Evolutionary conservation across 2,329 filamentous ascomycete species (phyloP), one percentile per base, ranked within the genome.

Genomic region (Penicillium oxalicum): DNA sequence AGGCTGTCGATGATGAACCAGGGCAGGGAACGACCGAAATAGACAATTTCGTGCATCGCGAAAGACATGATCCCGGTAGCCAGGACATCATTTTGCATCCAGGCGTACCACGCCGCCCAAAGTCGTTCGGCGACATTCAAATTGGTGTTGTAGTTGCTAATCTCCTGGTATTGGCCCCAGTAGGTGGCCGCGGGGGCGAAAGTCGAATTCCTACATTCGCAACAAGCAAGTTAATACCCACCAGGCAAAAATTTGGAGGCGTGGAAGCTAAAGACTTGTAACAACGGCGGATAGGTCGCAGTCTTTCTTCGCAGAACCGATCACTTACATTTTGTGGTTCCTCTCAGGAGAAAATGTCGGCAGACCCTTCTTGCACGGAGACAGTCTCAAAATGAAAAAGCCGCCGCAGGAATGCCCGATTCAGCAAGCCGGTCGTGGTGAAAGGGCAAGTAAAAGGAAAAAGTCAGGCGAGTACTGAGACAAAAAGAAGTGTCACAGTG

Each of bases 51-150:
- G 77, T 98, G 93, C 82, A 97, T 88, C 59, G 86, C 73, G 70
- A 98, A 98, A 63, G 90, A 95, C 87, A 97, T 86, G 75, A 98
- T 93, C 52, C 93, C 93, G 3, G 93, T 98, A 51, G 93, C 93
- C 54, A 98, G 83, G 47, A 87, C 85, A 74, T 98, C 93, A 70
- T 98, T 98, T 70, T 95, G 88, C 86, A 97, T 95, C 80, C 84
- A 98, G 12, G 91, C 81, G 70, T 98, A 98, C 91, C 90, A 97
- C 36, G 90, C 84, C 72, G 88, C 86, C 93, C 93, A 98, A 58
- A 95, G 77, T 66, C 85, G 84, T 78, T 98, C 93, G 64, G 84
- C 75, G 56, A 88, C 78, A 72, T 89, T 96, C 65, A 98, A 83
- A 59, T 90, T 82, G 49, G 94, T 80, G 80, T 95, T 93, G 78